phyloP scores from a whole-genome alignment of 495 filamentous ascomycete genomes.

The Pyronema domesticum region DNA sequence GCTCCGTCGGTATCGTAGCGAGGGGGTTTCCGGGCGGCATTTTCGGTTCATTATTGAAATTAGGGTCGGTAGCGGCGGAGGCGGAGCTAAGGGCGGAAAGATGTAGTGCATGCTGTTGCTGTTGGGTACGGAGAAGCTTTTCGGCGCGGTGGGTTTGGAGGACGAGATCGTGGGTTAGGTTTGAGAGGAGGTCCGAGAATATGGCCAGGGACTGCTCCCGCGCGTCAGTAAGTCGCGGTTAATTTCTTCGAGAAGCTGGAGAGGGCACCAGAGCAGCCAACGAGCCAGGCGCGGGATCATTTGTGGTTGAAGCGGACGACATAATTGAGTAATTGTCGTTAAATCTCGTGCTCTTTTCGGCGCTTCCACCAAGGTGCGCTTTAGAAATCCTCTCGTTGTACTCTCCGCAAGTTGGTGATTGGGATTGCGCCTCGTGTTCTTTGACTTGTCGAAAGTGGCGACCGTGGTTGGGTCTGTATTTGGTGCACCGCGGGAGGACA shows the following conservation, averaged over 20 bases:
- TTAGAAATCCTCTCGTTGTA: too few relatives aligned
- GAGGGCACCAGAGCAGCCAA: slow-evolving; percentile 1
- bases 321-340: background rate
- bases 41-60: slow-evolving; percentile 2
- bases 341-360: too few relatives aligned
- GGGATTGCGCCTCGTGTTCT: too few relatives aligned
- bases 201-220: slow-evolving; percentile 22
- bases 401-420: too few relatives aligned
- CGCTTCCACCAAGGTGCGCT: too few relatives aligned
- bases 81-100: slow-evolving; percentile 7
- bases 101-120: slow-evolving; percentile 12
- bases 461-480: too few relatives aligned
- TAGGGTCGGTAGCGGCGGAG: slow-evolving; percentile 3
- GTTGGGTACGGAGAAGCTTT: slow-evolving; percentile 26
- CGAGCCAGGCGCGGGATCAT: slow-evolving; percentile 1
- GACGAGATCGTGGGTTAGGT: slow-evolving; percentile 30
- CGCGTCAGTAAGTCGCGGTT: background rate
- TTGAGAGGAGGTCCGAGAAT: slow-evolving; percentile 28
- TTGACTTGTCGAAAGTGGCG: too few relatives aligned
- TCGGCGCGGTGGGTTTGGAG: slow-evolving; percentile 30
- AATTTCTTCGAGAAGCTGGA: background rate
- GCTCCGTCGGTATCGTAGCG: slow-evolving; percentile 13
- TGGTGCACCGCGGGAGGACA: background rate
- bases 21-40: slow-evolving; percentile 14
- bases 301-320: background rate